Percentiles rank a stretch among this genome's conserved stretches.
Evolutionary conservation across 768 basidiomycete species (phyloP).

Genomic region (Lactarius tabidus): DNA sequence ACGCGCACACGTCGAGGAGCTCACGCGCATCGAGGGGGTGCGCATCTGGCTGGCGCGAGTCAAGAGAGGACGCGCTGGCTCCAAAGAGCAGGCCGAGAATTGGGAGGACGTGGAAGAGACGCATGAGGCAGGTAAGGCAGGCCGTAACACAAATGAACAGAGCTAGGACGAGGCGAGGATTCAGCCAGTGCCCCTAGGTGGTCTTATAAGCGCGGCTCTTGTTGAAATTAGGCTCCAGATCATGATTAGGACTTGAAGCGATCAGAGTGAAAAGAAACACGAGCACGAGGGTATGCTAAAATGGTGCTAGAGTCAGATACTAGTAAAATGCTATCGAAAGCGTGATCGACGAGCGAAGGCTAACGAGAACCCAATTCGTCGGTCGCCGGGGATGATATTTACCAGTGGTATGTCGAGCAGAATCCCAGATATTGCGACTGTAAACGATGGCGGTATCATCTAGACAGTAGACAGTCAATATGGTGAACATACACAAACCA

Average conservation of each 20-base stretch:
- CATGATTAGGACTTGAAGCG: no score
- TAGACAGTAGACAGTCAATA: not conserved
- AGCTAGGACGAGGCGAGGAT: not conserved
- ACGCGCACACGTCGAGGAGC: slow-evolving; percentile 40
- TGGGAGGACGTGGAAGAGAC: slow-evolving; percentile 10
- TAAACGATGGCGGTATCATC: not conserved
- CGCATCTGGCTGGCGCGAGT: not conserved
- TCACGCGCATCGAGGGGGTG: slow-evolving; percentile 16
- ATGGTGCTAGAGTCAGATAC: no score
- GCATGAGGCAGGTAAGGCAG: slow-evolving; percentile 7
- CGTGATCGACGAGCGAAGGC: not conserved
- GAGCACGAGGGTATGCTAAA: no score
- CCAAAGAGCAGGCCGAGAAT: slow-evolving; percentile 8
- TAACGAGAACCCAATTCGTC: not conserved
- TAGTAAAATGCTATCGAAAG: not conserved
- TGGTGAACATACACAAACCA: not conserved
- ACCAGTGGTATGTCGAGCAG: not conserved
- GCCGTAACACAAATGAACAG: not conserved
- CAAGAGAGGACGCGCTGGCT: slow-evolving; percentile 12
- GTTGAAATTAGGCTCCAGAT: not conserved
- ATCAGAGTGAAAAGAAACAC: no score
- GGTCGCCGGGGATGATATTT: not conserved
- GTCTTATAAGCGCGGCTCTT: not conserved
- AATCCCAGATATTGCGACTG: not conserved
- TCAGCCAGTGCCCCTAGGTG: no score